phyloP scores from a whole-genome alignment of 257 asterid genomes.

The Nicotiana sylvestris region DNA sequence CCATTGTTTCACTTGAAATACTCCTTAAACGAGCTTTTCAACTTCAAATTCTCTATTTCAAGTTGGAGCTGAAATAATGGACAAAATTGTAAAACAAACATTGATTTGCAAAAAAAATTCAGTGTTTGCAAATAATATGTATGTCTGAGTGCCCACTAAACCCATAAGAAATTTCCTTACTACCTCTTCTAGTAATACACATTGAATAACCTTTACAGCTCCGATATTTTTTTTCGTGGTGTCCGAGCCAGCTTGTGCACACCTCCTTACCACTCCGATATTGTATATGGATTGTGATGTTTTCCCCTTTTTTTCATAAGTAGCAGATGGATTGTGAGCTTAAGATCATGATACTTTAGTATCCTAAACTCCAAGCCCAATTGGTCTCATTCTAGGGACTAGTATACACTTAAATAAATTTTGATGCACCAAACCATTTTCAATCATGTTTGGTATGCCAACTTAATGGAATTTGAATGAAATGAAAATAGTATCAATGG shows the following conservation, averaged over 20 bases:
- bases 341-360: not conserved
- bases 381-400: not conserved
- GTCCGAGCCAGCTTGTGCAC: too few relatives aligned
- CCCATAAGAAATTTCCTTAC: not conserved
- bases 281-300: too few relatives aligned
- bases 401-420: not conserved
- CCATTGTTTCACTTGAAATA: not conserved
- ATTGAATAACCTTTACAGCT: not conserved
- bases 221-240: too few relatives aligned
- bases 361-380: not conserved
- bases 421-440: conserved; percentile 3
- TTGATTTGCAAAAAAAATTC: not conserved
- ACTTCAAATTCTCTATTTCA: not conserved
- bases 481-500: not conserved
- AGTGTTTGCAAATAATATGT: not conserved
- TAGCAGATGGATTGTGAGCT: not conserved
- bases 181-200: not conserved
- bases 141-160: not conserved
- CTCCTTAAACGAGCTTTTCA: not conserved
- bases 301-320: too few relatives aligned
- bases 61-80: not conserved
- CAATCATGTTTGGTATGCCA: not conserved
- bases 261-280: too few relatives aligned
- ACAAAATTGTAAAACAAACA: not conserved
- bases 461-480: not conserved